phyloP scores from a whole-genome alignment of 1,284 basidiomycete species.

The Prillingera fragicola region DNA sequence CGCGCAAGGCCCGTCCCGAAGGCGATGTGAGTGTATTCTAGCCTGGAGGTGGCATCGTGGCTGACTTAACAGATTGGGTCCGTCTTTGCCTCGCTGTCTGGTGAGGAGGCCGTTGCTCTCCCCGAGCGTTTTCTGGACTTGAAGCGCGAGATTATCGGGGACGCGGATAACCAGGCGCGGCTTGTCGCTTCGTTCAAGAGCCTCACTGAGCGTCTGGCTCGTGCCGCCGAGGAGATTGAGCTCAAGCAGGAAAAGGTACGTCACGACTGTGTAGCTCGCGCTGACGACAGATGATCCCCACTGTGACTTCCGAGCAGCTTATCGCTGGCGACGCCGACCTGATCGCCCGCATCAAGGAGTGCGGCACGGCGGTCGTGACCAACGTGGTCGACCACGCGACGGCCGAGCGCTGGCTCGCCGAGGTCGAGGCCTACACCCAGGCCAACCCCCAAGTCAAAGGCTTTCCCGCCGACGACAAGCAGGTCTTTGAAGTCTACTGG shows the following conservation, averaged over 20 bases:
- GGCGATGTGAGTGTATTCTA: constrained; percentile 12
- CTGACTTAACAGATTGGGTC: constrained; percentile 51
- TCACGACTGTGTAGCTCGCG: background rate
- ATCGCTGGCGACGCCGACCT: constrained; percentile 50
- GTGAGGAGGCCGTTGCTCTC: constrained; percentile 49
- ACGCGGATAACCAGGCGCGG: constrained; percentile 49
- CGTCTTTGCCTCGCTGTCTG: constrained; percentile 57
- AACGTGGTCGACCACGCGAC: constrained; percentile 56
- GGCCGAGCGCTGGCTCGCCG: constrained; percentile 60
- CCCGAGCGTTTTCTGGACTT: constrained; percentile 58
- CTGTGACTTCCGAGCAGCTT: constrained; percentile 54
- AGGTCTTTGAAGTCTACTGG: constrained; percentile 68
- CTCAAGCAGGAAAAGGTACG: constrained; percentile 45
- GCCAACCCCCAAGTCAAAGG: constrained; percentile 55
- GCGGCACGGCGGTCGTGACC: constrained; percentile 59
- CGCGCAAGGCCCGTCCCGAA: constrained; percentile 16
- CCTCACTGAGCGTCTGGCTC: constrained; percentile 54
- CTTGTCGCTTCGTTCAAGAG: constrained; percentile 57
- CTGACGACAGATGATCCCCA: constrained; percentile 56
- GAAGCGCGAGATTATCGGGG: constrained; percentile 54
- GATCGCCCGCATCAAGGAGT: constrained; percentile 52
- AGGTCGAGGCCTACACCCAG: constrained; percentile 56
- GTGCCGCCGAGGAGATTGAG: constrained; percentile 52
- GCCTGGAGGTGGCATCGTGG: background rate
- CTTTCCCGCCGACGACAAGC: constrained; percentile 61